Evolutionary conservation across 345 rosid genomes (phyloP).

Genomic region (Arabidopsis suecica): DNA sequence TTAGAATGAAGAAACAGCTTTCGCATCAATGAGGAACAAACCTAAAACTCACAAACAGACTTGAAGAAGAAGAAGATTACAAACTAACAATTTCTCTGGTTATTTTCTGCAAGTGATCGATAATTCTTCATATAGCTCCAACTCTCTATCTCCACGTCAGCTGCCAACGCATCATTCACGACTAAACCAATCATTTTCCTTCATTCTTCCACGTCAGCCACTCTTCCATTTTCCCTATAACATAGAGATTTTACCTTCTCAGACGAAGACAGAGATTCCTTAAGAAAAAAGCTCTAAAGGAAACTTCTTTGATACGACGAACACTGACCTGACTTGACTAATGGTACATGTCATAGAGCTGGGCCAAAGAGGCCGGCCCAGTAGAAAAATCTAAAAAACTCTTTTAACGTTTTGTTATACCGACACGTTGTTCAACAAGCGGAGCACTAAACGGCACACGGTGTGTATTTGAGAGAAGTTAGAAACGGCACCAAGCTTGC

Average conservation of each 20-base stretch:
- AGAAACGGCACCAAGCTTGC: neutral
- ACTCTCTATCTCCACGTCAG: too few species aligned
- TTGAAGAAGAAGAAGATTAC: too few species aligned
- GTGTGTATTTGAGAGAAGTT: neutral
- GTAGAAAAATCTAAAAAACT: neutral
- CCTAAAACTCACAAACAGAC: too few species aligned
- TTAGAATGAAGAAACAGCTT: too few species aligned
- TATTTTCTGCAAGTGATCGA: too few species aligned
- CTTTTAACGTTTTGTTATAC: neutral
- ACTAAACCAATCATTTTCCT: too few species aligned
- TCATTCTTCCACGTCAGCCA: too few species aligned
- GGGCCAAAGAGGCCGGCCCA: constrained; percentile 10
- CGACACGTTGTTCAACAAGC: neutral
- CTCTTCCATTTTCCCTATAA: too few species aligned
- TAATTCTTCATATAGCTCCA: too few species aligned
- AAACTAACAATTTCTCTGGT: too few species aligned
- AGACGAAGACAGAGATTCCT: neutral
- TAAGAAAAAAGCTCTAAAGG: neutral
- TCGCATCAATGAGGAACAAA: too few species aligned
- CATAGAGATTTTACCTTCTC: neutral
- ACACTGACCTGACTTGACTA: neutral
- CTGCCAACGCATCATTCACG: too few species aligned
- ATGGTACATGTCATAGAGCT: neutral
- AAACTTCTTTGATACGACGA: neutral
- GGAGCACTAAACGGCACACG: neutral